Conservation (phyloP, 2,329 filamentous ascomycete genomes). For the Aureobasidium sp. region DNA sequence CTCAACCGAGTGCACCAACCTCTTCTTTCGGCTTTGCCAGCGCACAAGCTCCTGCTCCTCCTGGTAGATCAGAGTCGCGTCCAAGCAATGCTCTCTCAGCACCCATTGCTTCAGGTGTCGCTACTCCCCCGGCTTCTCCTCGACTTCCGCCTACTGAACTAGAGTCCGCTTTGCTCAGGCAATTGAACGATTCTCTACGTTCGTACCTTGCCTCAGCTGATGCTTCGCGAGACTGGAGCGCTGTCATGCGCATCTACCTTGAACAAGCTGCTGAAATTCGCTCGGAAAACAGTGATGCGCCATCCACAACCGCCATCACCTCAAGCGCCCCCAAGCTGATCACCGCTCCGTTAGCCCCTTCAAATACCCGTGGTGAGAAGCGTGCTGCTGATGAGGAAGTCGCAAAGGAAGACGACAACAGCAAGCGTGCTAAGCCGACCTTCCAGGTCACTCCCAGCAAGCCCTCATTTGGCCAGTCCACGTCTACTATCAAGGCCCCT, state of each 20-base stretch:
- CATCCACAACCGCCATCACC: background rate
- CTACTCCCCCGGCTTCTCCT: constrained; percentile 7
- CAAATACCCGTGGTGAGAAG: background rate
- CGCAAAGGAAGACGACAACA: background rate
- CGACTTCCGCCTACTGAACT: background rate
- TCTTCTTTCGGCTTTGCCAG: background rate
- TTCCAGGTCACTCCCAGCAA: background rate
- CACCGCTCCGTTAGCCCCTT: background rate
- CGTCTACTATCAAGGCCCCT: background rate
- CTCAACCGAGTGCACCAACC: background rate
- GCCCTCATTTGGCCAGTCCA: background rate
- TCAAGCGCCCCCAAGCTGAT: background rate
- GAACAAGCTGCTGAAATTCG: background rate
- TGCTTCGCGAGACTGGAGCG: background rate
- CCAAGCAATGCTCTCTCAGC: background rate
- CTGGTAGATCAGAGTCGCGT: background rate
- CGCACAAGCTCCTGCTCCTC: background rate
- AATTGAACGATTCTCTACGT: constrained; percentile 6
- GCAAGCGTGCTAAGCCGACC: constrained; percentile 7
- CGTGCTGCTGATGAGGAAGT: background rate
- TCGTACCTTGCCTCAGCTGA: background rate
- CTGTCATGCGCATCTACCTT: background rate
- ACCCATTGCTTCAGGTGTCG: background rate
- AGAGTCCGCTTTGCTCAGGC: background rate
- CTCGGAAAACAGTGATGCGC: background rate